phyloP scores from a whole-genome alignment of 495 filamentous ascomycete species.

The Penicillium argentinense region DNA sequence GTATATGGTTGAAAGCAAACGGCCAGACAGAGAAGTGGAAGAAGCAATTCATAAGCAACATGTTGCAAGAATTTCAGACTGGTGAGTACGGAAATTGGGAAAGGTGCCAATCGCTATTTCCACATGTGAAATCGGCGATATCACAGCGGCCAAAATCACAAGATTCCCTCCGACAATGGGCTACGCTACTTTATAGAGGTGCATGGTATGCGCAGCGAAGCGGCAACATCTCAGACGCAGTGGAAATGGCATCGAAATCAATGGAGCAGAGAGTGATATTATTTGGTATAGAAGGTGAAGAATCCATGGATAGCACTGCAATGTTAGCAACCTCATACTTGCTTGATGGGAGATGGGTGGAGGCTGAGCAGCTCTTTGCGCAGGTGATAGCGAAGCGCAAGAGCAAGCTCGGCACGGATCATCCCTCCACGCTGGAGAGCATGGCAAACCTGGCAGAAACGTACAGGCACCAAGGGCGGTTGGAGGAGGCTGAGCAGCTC shows the following conservation, averaged over 20 bases:
- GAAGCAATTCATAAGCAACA: constrained; percentile 33
- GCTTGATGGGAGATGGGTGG: constrained; percentile 23
- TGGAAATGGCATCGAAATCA: constrained; percentile 15
- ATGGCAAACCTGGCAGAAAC: background rate
- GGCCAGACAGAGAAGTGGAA: constrained; percentile 32
- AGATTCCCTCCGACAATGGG: constrained; percentile 15
- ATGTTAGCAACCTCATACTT: constrained; percentile 12
- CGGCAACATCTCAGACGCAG: constrained; percentile 9
- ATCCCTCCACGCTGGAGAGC: background rate
- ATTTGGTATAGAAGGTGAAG: constrained; percentile 9
- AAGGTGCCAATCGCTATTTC: constrained; percentile 25
- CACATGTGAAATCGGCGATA: constrained; percentile 23
- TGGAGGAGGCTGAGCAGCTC: constrained; percentile 7
- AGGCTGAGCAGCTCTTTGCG: no score
- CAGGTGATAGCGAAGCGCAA: constrained; percentile 17
- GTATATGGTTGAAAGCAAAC: constrained; percentile 24
- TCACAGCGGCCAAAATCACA: constrained; percentile 11
- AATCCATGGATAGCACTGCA: constrained; percentile 15
- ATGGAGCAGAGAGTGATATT: constrained; percentile 1
- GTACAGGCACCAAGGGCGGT: constrained; percentile 1
- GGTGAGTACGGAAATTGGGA: constrained; percentile 35
- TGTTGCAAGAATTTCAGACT: constrained; percentile 37
- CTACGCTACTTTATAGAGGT: constrained; percentile 21
- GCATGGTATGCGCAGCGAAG: constrained; percentile 15
- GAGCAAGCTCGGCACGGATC: background rate